Evolutionary conservation across 257 asterid genomes (phyloP), one percentile per base, ranked within the genome.

Genomic region (Capsicum chinense): DNA sequence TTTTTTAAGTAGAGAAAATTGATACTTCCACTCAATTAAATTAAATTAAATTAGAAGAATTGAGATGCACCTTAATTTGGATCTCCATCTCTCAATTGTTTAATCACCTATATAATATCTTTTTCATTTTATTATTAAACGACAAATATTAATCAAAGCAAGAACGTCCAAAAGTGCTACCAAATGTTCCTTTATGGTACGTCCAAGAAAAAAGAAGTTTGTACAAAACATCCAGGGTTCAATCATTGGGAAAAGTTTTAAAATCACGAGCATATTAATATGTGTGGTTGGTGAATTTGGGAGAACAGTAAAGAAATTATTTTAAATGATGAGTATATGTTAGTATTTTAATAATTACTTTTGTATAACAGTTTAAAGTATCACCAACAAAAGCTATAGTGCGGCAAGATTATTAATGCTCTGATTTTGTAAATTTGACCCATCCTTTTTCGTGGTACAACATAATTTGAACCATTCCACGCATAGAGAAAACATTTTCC

Each of bases 141-240:
- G 63, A 76, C 21, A 11, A 76, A 76, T 47, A 52, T 26, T 13
- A 52, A 52, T 26, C 14, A 52, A 76, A 76, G 47, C 62, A 52
- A 21, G 81, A 74, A 74, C 81, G 62, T 50, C 50, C 81, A 74
- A 50, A 50, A 74, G 44, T 74, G 81, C 62, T 12, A 50, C 81
- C 60, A 50, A 33, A 74, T 44, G 39, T 6, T 39, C 42, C 21
- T 62, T 17, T 48, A 21, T 48, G 59, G 0, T 21, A 47, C 44
- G 21, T 48, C 44, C 19, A 50, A 50, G 47, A 50, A 50, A 73
- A 19, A 35, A 13, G 14, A 3, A 33, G 48, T 52, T 52, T 16
- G 47, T 76, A 52, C 3, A 48, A 76, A 76, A 76, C 15, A 52
- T 76, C 48, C 52, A 47, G 14, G 62, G 13, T 52, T 52, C 47